Conservation (phyloP, 1,284 basidiomycete species). For the Mycosarcoma maydis region DNA sequence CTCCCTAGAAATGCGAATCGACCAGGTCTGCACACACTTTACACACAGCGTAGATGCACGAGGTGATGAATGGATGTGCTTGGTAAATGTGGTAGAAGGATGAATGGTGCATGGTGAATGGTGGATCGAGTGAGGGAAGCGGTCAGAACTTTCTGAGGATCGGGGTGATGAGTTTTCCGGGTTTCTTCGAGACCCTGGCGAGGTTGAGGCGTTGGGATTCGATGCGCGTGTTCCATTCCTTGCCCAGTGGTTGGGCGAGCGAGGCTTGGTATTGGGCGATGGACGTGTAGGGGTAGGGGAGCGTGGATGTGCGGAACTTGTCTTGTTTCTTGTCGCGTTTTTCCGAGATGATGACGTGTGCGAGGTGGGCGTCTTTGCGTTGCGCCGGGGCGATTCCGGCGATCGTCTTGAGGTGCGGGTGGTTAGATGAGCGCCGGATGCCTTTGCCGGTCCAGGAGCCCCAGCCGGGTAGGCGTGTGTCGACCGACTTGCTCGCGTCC, state of each 20-base stretch:
- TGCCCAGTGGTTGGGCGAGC: conserved; percentile 82
- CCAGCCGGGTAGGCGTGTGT: conserved; percentile 89
- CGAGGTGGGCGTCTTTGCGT: conserved; percentile 85
- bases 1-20: too few species aligned
- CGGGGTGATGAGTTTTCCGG: conserved; percentile 57
- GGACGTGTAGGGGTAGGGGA: conserved; percentile 88
- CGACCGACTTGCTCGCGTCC: conserved; percentile 83
- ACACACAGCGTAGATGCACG: too few species aligned
- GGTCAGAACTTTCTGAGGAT: conserved; percentile 40
- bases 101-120: too few species aligned
- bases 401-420: conserved; percentile 10
- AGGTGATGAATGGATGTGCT: too few species aligned
- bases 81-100: too few species aligned
- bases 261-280: conserved; percentile 86
- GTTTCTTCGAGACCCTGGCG: conserved; percentile 57
- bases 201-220: conserved; percentile 78
- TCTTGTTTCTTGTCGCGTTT: conserved; percentile 90
- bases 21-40: too few species aligned
- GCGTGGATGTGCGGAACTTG: conserved; percentile 85
- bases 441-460: conserved; percentile 91
- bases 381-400: too few species aligned
- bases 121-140: too few species aligned
- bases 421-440: conserved; percentile 62
- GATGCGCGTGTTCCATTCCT: conserved; percentile 92
- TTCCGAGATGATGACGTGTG: conserved; percentile 92